These are phyloP conservation scores for Boletales sp. DNA, from an alignment of 768 basidiomycete species.

Conservation along the genomic window DNA sequence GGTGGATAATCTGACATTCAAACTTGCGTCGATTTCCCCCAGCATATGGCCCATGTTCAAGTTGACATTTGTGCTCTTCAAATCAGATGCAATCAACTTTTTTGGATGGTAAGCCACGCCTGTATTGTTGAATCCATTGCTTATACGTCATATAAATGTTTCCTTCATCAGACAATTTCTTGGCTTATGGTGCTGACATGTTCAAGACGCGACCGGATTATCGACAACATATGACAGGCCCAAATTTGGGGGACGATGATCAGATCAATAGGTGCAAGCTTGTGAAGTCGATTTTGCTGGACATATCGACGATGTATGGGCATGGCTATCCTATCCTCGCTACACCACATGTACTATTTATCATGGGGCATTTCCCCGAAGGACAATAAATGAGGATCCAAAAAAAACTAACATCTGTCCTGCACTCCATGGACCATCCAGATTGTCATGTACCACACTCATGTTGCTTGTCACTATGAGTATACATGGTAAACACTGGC, in stretches of 20 bases:
- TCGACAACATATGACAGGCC: conserved; percentile 69
- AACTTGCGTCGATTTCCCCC: conserved; percentile 67
- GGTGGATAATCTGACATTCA: conserved; percentile 82
- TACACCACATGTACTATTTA: no score
- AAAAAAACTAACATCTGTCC: background rate
- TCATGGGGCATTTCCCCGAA: no score
- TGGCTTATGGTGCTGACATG: conserved; percentile 76
- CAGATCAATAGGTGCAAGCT: conserved; percentile 82
- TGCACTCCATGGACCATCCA: conserved; percentile 68
- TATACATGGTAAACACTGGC: no score
- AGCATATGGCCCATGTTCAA: conserved; percentile 89
- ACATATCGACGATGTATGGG: conserved; percentile 69
- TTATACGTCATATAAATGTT: conserved; percentile 69
- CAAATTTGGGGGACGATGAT: conserved; percentile 79
- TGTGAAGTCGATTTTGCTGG: conserved; percentile 81
- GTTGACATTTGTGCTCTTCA: conserved; percentile 78
- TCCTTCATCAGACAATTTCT: conserved; percentile 82
- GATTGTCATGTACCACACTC: conserved; percentile 53
- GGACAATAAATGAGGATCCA: no score
- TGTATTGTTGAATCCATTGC: background rate
- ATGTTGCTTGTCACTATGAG: no score
- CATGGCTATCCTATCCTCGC: background rate
- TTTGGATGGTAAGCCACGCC: conserved; percentile 64
- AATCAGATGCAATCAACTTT: conserved; percentile 81
- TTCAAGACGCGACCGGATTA: conserved; percentile 75